phyloP scores from a whole-genome alignment of 2,329 filamentous ascomycete genomes.

The Cordyceps pruinosa region DNA sequence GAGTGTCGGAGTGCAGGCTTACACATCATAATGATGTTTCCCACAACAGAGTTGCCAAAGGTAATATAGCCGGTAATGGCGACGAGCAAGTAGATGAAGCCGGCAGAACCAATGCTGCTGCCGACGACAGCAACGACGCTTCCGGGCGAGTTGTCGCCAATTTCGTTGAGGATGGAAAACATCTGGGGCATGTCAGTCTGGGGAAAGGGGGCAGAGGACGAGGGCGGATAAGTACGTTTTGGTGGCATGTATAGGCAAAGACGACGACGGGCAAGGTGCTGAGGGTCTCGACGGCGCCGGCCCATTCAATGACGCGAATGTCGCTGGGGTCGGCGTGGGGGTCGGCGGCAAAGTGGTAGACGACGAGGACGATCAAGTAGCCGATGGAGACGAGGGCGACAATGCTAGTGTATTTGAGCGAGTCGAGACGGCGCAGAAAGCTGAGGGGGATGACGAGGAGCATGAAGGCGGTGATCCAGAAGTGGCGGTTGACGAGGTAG shows the following conservation, averaged over 20 bases:
- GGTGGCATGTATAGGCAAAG: conserved; percentile 98
- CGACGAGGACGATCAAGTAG: conserved; percentile 85
- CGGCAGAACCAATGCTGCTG: conserved; percentile 83
- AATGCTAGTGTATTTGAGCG: conserved; percentile 93
- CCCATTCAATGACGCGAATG: conserved; percentile 71
- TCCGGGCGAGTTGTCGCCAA: conserved; percentile 70
- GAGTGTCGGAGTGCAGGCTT: conserved; percentile 30
- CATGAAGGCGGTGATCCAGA: conserved; percentile 99
- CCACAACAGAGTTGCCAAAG: conserved; percentile 81
- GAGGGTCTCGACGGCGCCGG: conserved; percentile 68
- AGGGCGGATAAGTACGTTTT: conserved; percentile 60
- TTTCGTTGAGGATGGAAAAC: conserved; percentile 97
- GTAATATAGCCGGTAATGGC: conserved; percentile 94
- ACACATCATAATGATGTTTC: conserved; percentile 94
- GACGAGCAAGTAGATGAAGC: conserved; percentile 79
- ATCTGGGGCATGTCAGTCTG: conserved; percentile 53
- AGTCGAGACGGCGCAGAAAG: conserved; percentile 85
- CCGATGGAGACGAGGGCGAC: conserved; percentile 88
- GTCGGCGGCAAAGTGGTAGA: conserved; percentile 86
- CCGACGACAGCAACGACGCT: conserved; percentile 71
- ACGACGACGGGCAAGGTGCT: conserved; percentile 91
- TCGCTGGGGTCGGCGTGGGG: conserved; percentile 65
- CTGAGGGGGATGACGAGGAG: conserved; percentile 89
- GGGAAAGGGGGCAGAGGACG: background rate
- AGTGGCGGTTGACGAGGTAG: conserved; percentile 82